Percentiles rank a stretch among this genome's conserved stretches.
These are phyloP conservation scores for Boletus sp. DNA, from an alignment of 768 basidiomycete species.

Conservation along the genomic window DNA sequence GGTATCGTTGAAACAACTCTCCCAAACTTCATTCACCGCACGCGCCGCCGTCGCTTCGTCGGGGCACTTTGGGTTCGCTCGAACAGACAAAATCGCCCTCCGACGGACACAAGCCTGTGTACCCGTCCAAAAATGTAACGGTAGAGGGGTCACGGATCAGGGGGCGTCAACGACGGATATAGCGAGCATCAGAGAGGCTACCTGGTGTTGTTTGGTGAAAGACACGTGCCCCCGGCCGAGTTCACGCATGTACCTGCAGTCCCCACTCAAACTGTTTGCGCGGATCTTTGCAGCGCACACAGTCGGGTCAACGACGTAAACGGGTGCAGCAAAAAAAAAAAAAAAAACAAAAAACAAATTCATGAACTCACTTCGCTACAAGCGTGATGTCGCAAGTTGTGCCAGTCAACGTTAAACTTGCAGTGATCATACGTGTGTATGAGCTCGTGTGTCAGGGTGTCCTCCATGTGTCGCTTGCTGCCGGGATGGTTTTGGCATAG, in stretches of 20 bases:
- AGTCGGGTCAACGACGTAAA: background rate
- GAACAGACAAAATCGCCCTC: slow-evolving; percentile 78
- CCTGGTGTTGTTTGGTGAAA: slow-evolving; percentile 95
- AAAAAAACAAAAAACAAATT: background rate
- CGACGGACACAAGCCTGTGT: slow-evolving; percentile 84
- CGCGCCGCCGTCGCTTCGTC: slow-evolving; percentile 74
- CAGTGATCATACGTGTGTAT: slow-evolving; percentile 95
- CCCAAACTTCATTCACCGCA: slow-evolving; percentile 96
- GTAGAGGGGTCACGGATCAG: slow-evolving; percentile 1
- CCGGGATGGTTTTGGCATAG: slow-evolving; percentile 85
- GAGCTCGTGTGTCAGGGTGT: slow-evolving; percentile 90
- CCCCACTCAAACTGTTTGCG: slow-evolving; percentile 90
- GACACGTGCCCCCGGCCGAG: slow-evolving; percentile 68
- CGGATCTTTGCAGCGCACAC: slow-evolving; percentile 69
- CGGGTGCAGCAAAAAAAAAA: background rate
- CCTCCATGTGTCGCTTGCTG: slow-evolving; percentile 84
- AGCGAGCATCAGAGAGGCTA: slow-evolving; percentile 29
- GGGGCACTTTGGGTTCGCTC: slow-evolving; percentile 76
- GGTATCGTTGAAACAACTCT: slow-evolving; percentile 93
- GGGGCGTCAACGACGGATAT: slow-evolving; percentile 11
- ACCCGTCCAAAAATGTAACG: slow-evolving; percentile 7
- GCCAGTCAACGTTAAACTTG: slow-evolving; percentile 92
- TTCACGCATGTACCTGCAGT: slow-evolving; percentile 86
- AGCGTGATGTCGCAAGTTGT: slow-evolving; percentile 87
- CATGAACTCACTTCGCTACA: slow-evolving; percentile 81